Conservation (phyloP, 768 basidiomycete species). For the Suillus plorans region DNA sequence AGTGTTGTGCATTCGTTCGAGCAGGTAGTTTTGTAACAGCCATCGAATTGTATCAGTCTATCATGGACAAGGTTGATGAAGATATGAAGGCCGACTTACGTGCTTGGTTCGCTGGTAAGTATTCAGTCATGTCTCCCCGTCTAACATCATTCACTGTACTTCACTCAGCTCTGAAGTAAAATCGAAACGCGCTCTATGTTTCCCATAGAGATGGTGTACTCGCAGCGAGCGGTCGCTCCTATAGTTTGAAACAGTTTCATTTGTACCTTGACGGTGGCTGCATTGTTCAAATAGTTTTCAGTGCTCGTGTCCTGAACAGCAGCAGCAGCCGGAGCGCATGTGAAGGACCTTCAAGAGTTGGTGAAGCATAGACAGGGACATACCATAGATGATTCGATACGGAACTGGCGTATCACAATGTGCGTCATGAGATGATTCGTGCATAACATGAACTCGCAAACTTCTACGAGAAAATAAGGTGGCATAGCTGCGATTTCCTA, state of each 20-base stretch:
- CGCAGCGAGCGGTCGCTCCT: background rate
- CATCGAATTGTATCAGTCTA: background rate
- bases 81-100: background rate
- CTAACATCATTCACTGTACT: background rate
- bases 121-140: background rate
- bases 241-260: background rate
- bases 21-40: background rate
- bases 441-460: background rate
- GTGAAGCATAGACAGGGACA: slow-evolving; percentile 3
- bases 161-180: background rate
- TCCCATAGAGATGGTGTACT: background rate
- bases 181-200: background rate
- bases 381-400: slow-evolving; percentile 4
- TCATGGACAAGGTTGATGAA: background rate
- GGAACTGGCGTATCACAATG: background rate
- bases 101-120: background rate
- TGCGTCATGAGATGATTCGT: background rate
- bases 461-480: slow-evolving; percentile 5
- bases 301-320: background rate
- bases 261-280: background rate
- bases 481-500: background rate
- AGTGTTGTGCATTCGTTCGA: background rate
- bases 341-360: background rate
- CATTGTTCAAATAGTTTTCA: background rate
- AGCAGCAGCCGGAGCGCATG: background rate